Evolutionary conservation across 2,329 filamentous ascomycete species (phyloP).

Genomic region (Plectosphaerella cucumerina): DNA sequence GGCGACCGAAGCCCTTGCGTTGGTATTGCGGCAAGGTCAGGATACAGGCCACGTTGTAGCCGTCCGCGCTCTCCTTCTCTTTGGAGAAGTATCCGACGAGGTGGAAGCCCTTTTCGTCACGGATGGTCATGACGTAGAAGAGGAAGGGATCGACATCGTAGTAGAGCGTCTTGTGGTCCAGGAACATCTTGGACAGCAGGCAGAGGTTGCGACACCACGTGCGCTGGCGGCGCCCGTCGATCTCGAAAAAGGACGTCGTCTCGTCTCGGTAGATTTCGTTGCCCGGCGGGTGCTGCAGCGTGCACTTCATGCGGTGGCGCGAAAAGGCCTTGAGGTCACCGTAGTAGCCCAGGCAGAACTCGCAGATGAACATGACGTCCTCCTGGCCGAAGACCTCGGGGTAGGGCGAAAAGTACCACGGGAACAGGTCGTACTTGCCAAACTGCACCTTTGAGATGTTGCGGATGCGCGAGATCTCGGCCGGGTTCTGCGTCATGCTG

Average conservation of each 20-base stretch:
- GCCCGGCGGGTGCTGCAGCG: slow-evolving; percentile 84
- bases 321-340: slow-evolving; percentile 77
- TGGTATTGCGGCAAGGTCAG: slow-evolving; percentile 95
- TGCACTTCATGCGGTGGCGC: slow-evolving; percentile 86
- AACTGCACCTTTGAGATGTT: slow-evolving; percentile 95
- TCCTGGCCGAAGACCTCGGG: slow-evolving; percentile 83
- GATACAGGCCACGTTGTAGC: slow-evolving; percentile 98
- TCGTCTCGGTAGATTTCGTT: slow-evolving; percentile 98
- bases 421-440: slow-evolving; percentile 85
- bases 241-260: slow-evolving; percentile 93
- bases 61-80: slow-evolving; percentile 94
- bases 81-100: slow-evolving; percentile 99
- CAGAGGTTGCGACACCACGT: slow-evolving; percentile 98
- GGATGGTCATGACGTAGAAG: slow-evolving; percentile 95
- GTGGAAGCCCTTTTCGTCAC: slow-evolving; percentile 85
- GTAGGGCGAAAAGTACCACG: slow-evolving; percentile 99
- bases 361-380: slow-evolving; percentile 93
- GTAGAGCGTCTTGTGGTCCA: slow-evolving; percentile 97
- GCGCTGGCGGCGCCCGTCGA: slow-evolving; percentile 87
- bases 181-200: slow-evolving; percentile 89
- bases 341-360: slow-evolving; percentile 93
- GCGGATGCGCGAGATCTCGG: slow-evolving; percentile 91
- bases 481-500: slow-evolving; percentile 98
- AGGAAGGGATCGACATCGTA: slow-evolving; percentile 99
- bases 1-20: slow-evolving; percentile 84